A percentile compares a stretch with the other conserved stretches of the same genome.
Evolutionary conservation across 768 basidiomycete genomes (phyloP).

Genomic region (Suillus spraguei): DNA sequence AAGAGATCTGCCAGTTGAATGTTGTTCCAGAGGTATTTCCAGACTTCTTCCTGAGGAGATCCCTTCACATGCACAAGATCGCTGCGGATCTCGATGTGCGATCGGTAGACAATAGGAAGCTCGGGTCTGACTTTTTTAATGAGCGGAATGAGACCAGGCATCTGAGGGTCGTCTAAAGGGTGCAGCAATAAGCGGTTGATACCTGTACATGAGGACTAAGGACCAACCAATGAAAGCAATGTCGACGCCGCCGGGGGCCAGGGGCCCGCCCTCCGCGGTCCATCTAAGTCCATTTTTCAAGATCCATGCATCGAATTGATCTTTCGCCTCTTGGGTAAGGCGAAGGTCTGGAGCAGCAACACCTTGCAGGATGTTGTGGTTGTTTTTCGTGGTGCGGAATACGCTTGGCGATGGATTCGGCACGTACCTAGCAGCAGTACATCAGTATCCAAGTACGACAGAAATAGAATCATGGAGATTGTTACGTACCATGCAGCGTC

Average conservation of each 20-base stretch:
- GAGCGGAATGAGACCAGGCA: slow-evolving; percentile 92
- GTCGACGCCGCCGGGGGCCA: slow-evolving; percentile 81
- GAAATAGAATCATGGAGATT: slow-evolving; percentile 12
- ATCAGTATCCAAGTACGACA: slow-evolving; percentile 6
- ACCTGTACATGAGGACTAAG: slow-evolving; percentile 4
- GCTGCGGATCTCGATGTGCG: slow-evolving; percentile 92
- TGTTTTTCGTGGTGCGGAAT: slow-evolving; percentile 94
- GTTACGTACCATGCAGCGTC: slow-evolving; percentile 76
- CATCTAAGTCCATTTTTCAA: slow-evolving; percentile 87
- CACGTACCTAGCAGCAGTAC: slow-evolving; percentile 63
- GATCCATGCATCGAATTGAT: slow-evolving; percentile 86
- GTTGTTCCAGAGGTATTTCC: slow-evolving; percentile 95
- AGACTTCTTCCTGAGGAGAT: slow-evolving; percentile 88
- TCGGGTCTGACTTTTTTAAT: slow-evolving; percentile 85
- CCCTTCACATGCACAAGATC: slow-evolving; percentile 82
- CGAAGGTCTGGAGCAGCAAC: slow-evolving; percentile 80
- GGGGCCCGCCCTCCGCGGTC: slow-evolving; percentile 84
- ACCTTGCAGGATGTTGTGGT: slow-evolving; percentile 94
- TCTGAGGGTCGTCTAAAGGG: slow-evolving; percentile 79
- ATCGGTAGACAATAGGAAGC: slow-evolving; percentile 89
- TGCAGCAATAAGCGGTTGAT: slow-evolving; percentile 15
- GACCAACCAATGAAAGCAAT: slow-evolving; percentile 82
- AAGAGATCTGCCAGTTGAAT: slow-evolving; percentile 90
- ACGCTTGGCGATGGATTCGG: slow-evolving; percentile 88
- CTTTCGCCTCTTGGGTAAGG: slow-evolving; percentile 77